Conservation (phyloP, 2,329 filamentous ascomycete genomes). For the Pleurostoma richardsiae region DNA sequence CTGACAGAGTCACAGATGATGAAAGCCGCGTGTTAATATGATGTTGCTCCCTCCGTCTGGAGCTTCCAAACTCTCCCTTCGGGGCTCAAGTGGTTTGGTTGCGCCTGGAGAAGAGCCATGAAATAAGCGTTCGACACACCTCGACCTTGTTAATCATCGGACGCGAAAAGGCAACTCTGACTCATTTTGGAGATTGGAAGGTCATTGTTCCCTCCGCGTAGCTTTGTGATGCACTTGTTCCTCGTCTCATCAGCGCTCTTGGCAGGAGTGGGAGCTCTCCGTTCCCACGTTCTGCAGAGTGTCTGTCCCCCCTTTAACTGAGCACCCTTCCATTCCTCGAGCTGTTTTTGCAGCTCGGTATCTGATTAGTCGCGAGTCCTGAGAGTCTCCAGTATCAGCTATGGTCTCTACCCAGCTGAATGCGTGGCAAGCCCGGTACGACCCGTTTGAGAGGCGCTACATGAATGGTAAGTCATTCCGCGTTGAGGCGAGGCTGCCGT, state of each 20-base stretch:
- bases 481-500: no score
- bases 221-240: neutral
- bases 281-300: no score
- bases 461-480: no score
- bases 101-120: slow-evolving; percentile 68
- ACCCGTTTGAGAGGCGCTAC: no score
- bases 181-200: slow-evolving; percentile 32
- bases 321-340: no score
- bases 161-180: slow-evolving; percentile 99
- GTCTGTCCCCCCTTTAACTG: no score
- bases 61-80: slow-evolving; percentile 77
- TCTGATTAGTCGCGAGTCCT: no score
- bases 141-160: slow-evolving; percentile 90
- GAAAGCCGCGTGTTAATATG: slow-evolving; percentile 99
- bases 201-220: slow-evolving; percentile 1
- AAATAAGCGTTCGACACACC: slow-evolving; percentile 99
- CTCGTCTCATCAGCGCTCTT: neutral
- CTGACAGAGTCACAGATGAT: slow-evolving; percentile 71
- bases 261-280: neutral
- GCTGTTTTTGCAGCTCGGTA: no score
- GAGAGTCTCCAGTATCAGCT: no score
- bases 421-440: no score
- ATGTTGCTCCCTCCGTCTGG: slow-evolving; percentile 64
- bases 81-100: slow-evolving; percentile 85
- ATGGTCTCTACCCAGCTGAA: no score